A percentile compares a stretch with the other conserved stretches of the same genome.
phyloP scores from a whole-genome alignment of 78 protist species.

The Capsaspora owczarzaki region DNA sequence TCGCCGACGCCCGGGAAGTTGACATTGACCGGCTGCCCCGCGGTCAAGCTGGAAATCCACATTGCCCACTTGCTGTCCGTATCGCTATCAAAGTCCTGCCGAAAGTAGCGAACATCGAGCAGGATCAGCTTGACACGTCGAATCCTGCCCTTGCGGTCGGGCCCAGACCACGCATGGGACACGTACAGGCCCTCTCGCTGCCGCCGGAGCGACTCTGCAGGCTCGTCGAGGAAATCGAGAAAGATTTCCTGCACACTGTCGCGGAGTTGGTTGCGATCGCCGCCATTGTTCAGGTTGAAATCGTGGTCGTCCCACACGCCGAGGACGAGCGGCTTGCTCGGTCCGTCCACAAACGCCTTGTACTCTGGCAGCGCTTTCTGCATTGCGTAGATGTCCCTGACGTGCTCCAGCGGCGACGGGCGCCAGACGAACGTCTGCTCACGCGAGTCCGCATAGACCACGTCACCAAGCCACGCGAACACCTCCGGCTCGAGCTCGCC shows the following conservation, averaged over 20 bases:
- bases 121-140: not conserved
- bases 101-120: not conserved
- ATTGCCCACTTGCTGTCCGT: too few relatives aligned
- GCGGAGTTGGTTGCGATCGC: not conserved
- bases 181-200: not conserved
- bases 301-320: slow-evolving; percentile 7
- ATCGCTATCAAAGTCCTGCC: too few relatives aligned
- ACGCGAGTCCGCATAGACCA: not conserved
- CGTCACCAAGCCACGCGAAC: not conserved
- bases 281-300: not conserved
- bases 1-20: too few relatives aligned
- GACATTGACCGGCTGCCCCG: too few relatives aligned
- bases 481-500: not conserved
- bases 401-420: not conserved
- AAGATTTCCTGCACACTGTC: not conserved
- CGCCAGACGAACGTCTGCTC: not conserved
- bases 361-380: not conserved
- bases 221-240: not conserved
- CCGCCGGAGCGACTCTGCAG: not conserved
- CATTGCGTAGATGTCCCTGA: not conserved
- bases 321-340: too few relatives aligned
- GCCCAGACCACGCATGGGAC: not conserved
- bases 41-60: too few relatives aligned
- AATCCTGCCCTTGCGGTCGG: too few relatives aligned
- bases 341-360: not conserved